Percentiles rank a stretch among this genome's conserved stretches.
Conservation (phyloP, 108 stramenopile species). For the Craspedostauros australis region DNA sequence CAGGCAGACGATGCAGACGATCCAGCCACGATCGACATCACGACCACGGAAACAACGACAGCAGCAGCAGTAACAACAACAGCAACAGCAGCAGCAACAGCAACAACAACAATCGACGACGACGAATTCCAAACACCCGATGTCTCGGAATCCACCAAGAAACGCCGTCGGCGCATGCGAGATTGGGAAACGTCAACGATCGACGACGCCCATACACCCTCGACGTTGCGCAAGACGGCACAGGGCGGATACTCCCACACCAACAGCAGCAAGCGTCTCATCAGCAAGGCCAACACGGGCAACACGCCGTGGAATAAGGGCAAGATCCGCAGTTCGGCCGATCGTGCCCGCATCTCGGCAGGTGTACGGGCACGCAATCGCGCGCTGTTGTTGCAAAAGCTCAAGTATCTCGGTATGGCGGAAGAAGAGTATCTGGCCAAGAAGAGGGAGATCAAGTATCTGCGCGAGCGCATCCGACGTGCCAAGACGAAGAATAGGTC, state of each 20-base stretch:
- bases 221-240: constrained; percentile 22
- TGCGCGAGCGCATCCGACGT: constrained; percentile 33
- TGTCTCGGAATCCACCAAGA: no score
- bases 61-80: no score
- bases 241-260: constrained; percentile 50
- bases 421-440: constrained; percentile 37
- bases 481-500: constrained; percentile 14
- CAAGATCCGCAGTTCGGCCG: constrained; percentile 22
- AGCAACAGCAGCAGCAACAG: no score
- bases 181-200: no score
- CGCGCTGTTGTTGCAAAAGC: constrained; percentile 26
- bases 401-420: constrained; percentile 36
- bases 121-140: no score
- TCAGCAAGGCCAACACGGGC: constrained; percentile 37
- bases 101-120: no score
- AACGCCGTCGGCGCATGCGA: no score
- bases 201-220: not conserved
- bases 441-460: constrained; percentile 38
- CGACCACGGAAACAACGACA: no score
- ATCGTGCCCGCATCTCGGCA: constrained; percentile 36
- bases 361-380: constrained; percentile 48
- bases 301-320: constrained; percentile 63
- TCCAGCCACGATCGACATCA: no score
- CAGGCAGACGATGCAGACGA: no score
- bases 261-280: constrained; percentile 18